Evolutionary conservation across 345 rosid species (phyloP), one percentile per base, ranked within the genome.

Genomic region (Barbarea vulgaris): DNA sequence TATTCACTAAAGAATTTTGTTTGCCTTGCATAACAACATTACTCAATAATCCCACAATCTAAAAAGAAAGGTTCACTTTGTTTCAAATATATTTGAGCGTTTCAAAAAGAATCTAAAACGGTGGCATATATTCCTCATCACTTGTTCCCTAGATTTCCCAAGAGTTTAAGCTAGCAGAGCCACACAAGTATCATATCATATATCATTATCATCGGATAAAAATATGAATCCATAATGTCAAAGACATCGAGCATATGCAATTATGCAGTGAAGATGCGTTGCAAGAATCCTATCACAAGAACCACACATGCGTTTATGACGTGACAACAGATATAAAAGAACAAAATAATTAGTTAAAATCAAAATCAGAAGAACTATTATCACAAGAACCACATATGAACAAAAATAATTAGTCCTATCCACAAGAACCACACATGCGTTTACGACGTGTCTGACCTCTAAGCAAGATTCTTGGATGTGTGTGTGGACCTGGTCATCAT

Each of bases 11-110:
- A 34, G 1, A 9, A 25, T n/a, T 7, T 55, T 34, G 0, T 36
- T 27, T 12, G 69, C 70, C 70, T 76, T 34, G 27, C 64, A 27
- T 24, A 42, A 65, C 65, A 61, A 69, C 33, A 33, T 50, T 60
- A 39, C 46, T 15, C 69, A 60, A 42, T 39, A 42, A 42, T 46
- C 33, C 64, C 46, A 48, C 55, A 71, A 31, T 70, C 42, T 66
- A 58, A 77, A 77, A 72, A 78, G 73, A 39, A 65, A 71, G 61
- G 72, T 57, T 71, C 42, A 31, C 27, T 59, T 58, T 77, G 48
- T 30, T 77, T 71, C 67, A 71, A 39, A 72, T 47, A 64, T 70
- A 64, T 44, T 17, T 63, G 48, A 52, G 36, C 28, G 47, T 24
- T 76, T 46, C 70, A 30, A n/a, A n/a, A 44, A 76, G 70, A 69